Conservation (phyloP, 139 green algal genomes). For the Chlamydomonas applanata region DNA sequence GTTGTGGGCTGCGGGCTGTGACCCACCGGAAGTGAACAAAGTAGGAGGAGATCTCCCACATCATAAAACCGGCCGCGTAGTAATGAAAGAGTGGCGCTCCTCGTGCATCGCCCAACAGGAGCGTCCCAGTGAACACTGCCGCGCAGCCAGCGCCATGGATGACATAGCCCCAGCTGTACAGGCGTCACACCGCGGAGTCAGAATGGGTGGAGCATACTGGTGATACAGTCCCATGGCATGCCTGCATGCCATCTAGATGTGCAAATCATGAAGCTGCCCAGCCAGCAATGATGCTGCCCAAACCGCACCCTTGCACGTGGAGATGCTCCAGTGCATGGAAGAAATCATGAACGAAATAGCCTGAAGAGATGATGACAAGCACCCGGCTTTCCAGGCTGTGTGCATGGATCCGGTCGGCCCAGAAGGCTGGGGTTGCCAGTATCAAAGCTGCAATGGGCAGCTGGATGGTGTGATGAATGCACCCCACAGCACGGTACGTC, state of each 20-base stretch:
- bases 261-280: neutral
- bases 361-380: constrained; percentile 7
- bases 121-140: no score
- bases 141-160: no score
- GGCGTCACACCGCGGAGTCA: neutral
- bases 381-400: no score
- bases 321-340: neutral
- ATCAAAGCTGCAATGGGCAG: no score
- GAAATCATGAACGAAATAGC: constrained; percentile 5
- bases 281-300: neutral
- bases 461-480: no score
- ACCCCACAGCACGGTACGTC: no score
- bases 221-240: no score
- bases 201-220: neutral
- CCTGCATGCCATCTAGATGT: neutral
- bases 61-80: constrained; percentile 8
- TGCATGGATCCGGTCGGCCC: no score
- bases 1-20: no score
- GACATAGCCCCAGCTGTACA: no score
- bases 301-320: neutral
- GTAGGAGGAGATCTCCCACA: constrained; percentile 16
- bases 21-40: neutral
- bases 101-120: neutral
- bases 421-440: no score
- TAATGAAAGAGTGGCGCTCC: neutral